Evolutionary conservation across 2,329 filamentous ascomycete species (phyloP).

Genomic region (Sporothrix curviconia): DNA sequence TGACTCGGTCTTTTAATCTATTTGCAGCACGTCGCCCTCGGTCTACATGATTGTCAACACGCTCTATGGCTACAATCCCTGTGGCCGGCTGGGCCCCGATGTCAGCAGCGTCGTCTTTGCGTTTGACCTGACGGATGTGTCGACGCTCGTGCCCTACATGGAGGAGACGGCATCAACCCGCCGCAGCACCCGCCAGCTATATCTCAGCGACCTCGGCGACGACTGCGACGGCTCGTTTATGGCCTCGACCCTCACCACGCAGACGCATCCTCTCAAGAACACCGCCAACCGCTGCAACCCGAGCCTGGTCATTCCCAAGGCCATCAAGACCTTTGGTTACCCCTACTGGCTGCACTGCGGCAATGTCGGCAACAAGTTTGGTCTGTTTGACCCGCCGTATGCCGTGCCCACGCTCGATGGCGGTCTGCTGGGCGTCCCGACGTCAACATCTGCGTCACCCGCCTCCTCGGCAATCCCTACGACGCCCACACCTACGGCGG

Average conservation of each 20-base stretch:
- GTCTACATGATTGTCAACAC: slow-evolving; percentile 2
- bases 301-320: neutral
- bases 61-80: neutral
- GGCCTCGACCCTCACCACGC: neutral
- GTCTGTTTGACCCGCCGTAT: neutral
- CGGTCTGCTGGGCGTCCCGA: neutral
- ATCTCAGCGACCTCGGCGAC: neutral
- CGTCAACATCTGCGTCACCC: neutral
- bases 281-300: neutral
- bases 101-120: neutral
- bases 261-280: neutral
- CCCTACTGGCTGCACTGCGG: neutral
- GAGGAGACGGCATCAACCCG: neutral
- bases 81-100: neutral
- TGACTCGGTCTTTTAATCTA: too few species aligned
- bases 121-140: neutral
- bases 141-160: slow-evolving; percentile 1
- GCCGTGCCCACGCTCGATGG: neutral
- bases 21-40: neutral
- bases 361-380: slow-evolving; percentile 2
- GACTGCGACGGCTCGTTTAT: neutral
- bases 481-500: neutral
- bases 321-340: neutral
- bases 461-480: neutral
- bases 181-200: neutral